These are phyloP conservation scores for Teunomyces pallodes DNA, from an alignment of 805 yeast genomes.

Conservation along the genomic window DNA sequence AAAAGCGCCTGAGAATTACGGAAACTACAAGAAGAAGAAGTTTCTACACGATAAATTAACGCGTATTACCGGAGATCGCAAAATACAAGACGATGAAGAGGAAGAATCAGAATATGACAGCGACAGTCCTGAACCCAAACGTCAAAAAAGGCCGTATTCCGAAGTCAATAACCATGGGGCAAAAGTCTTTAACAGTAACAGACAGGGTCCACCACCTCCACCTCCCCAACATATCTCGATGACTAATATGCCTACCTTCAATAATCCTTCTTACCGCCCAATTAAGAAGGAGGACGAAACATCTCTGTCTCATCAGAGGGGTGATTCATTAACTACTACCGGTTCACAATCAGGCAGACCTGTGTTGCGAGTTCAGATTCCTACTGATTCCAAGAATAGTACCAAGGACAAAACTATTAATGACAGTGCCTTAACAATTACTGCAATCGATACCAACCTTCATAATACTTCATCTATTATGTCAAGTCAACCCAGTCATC, in stretches of 20 bases:
- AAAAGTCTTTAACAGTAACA: slow-evolving; percentile 4
- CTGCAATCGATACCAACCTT: slow-evolving; percentile 36
- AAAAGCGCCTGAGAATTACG: slow-evolving; percentile 66
- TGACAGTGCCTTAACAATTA: slow-evolving; percentile 44
- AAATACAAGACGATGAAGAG: slow-evolving; percentile 14
- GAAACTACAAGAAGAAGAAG: slow-evolving; percentile 48
- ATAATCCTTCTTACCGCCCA: slow-evolving; percentile 10
- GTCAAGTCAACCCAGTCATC: slow-evolving; percentile 2
- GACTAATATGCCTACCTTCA: slow-evolving; percentile 13
- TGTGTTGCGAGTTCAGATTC: slow-evolving; percentile 63
- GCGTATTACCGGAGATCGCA: slow-evolving; percentile 7
- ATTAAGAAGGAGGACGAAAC: slow-evolving; percentile 3
- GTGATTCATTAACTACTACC: slow-evolving; percentile 11
- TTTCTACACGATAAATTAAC: slow-evolving; percentile 18
- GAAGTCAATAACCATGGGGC: slow-evolving; percentile 5
- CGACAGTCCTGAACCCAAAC: slow-evolving; percentile 34
- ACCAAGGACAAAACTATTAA: slow-evolving; percentile 17
- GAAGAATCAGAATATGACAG: slow-evolving; percentile 34
- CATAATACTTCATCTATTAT: slow-evolving; percentile 2
- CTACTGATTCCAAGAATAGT: slow-evolving; percentile 39
- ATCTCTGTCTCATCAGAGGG: slow-evolving; percentile 9
- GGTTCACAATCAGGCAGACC: slow-evolving; percentile 43
- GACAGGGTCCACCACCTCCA: slow-evolving; percentile 4
- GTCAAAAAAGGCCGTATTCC: slow-evolving; percentile 18
- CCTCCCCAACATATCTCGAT: slow-evolving; percentile 9